Percentiles rank a stretch among this genome's conserved stretches.
Conservation (phyloP, 1,284 basidiomycete species). For the Entoloma clypeatum region DNA sequence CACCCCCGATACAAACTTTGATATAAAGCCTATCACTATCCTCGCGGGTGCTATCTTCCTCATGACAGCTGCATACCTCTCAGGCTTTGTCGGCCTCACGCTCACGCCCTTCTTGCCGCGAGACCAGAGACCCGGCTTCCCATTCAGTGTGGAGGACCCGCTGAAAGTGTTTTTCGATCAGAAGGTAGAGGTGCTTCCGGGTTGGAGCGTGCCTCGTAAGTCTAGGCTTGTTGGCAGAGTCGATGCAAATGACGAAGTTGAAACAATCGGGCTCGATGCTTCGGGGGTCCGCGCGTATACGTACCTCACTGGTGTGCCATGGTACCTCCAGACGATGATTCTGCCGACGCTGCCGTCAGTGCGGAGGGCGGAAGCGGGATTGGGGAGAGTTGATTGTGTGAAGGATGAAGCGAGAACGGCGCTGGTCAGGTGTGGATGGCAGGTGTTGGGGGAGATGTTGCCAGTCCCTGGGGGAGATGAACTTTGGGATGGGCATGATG, state of each 20-base stretch:
- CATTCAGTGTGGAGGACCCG: conserved; percentile 57
- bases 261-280: not conserved
- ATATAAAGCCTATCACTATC: too few relatives aligned
- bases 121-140: conserved; percentile 47
- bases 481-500: not conserved
- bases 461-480: conserved; percentile 13
- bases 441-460: conserved; percentile 22
- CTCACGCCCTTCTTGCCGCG: conserved; percentile 33
- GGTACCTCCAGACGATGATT: conserved; percentile 42
- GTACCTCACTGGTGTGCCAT: conserved; percentile 43
- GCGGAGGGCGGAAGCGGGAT: conserved; percentile 29
- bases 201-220: conserved; percentile 13
- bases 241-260: not conserved
- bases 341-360: conserved; percentile 52
- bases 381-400: conserved; percentile 29
- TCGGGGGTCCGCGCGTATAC: conserved; percentile 28
- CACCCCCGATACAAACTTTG: too few relatives aligned
- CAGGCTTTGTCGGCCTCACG: conserved; percentile 12
- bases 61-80: conserved; percentile 9
- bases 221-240: not conserved
- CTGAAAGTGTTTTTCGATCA: conserved; percentile 71
- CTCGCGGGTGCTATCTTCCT: conserved; percentile 5
- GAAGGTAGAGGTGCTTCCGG: conserved; percentile 40
- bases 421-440: conserved; percentile 35
- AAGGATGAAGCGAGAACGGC: conserved; percentile 22